Evolutionary conservation across 257 asterid genomes (phyloP).

Genomic region (Rauvolfia tetraphylla): DNA sequence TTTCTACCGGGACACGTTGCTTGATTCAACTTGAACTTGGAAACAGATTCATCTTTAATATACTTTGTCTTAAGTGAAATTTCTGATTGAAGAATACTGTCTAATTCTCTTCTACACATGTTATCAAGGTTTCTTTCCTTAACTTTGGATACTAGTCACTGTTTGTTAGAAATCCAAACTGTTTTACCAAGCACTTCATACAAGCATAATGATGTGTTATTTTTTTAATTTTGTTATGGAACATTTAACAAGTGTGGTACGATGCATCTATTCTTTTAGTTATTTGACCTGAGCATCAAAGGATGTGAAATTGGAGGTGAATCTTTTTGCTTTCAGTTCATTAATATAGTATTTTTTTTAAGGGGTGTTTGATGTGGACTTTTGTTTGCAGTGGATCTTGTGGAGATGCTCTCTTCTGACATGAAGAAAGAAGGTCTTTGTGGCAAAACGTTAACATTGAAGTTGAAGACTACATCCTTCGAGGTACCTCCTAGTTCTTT

Average conservation of each 20-base stretch:
- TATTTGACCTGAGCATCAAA: too few species aligned
- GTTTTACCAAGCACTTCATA: not conserved
- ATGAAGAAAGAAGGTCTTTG: constrained; percentile 70
- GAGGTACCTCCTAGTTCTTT: constrained; percentile 49
- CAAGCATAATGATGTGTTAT: not conserved
- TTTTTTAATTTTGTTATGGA: not conserved
- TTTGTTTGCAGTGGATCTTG: constrained; percentile 63
- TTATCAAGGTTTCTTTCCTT: not conserved
- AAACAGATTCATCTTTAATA: not conserved
- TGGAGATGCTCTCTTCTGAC: constrained; percentile 82
- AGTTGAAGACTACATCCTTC: constrained; percentile 81
- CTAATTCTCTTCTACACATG: not conserved
- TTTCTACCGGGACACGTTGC: not conserved
- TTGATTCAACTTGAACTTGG: not conserved
- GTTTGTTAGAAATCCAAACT: not conserved
- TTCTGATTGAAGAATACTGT: not conserved
- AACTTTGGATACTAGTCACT: not conserved
- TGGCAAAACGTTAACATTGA: constrained; percentile 85
- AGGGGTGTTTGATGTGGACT: constrained; percentile 8
- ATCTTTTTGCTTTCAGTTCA: not conserved
- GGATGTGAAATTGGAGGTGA: not conserved
- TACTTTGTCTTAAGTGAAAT: not conserved
- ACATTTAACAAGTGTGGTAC: too few species aligned
- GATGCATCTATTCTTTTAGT: not conserved
- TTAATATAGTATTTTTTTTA: not conserved